Percentiles rank a stretch among this genome's conserved stretches.
Evolutionary conservation across 306 rosid genomes (phyloP).

Genomic region (Fragaria ananassa): DNA sequence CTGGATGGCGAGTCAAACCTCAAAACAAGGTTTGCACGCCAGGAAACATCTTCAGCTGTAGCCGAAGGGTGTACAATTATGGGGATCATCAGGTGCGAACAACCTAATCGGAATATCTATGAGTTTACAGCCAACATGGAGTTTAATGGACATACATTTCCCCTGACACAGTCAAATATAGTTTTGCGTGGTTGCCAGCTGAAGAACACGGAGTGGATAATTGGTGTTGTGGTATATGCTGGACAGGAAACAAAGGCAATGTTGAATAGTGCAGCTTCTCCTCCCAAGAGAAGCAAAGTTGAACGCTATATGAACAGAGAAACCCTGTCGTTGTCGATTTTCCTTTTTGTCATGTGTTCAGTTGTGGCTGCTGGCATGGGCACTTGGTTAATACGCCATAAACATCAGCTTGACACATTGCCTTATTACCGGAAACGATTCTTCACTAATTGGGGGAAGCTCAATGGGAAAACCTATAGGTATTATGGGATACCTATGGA

Average conservation of each 20-base stretch:
- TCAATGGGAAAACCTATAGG: conserved; percentile 48
- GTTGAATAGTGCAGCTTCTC: conserved; percentile 91
- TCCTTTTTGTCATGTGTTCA: conserved; percentile 74
- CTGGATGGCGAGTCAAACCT: conserved; percentile 97
- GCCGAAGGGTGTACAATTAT: conserved; percentile 46
- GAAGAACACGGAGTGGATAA: conserved; percentile 91
- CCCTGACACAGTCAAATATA: conserved; percentile 91
- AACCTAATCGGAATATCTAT: conserved; percentile 86
- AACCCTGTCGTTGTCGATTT: conserved; percentile 81
- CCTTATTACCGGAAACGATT: conserved; percentile 79
- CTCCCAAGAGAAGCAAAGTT: conserved; percentile 87
- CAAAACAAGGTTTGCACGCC: conserved; percentile 95
- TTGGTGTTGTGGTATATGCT: conserved; percentile 97
- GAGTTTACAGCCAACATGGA: conserved; percentile 94
- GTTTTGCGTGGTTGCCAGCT: conserved; percentile 95
- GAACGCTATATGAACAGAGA: conserved; percentile 92
- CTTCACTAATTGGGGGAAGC: conserved; percentile 37
- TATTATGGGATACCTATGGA: conserved; percentile 91
- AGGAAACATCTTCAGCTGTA: conserved; percentile 65
- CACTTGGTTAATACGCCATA: conserved; percentile 72
- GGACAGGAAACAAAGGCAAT: conserved; percentile 98
- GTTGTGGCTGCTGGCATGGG: conserved; percentile 89
- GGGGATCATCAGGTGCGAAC: conserved; percentile 83
- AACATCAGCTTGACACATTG: conserved; percentile 66
- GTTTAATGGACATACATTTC: conserved; percentile 53